Evolutionary conservation across 257 asterid species (phyloP), one percentile per base, ranked within the genome.

Genomic region (Ehretia macrophylla): DNA sequence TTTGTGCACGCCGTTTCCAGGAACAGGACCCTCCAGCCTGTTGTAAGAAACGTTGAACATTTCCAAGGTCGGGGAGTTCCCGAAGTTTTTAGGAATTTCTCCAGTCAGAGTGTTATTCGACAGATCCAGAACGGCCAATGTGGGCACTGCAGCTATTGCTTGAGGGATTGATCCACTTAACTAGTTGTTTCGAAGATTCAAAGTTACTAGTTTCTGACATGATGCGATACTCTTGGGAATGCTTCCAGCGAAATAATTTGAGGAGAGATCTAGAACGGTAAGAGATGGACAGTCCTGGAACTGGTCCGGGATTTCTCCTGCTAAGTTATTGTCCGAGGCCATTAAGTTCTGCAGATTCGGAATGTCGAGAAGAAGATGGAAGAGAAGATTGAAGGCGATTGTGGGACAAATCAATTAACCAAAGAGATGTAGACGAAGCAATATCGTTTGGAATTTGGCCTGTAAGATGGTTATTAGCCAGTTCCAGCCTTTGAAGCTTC

Each of bases 51-150:
- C 71, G 32, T 85, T 80, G 62, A 82, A 57, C 27, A 59, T 68
- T 48, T 85, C 87, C 9, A 85, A 55, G 27, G 90, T 81, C 16
- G 86, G 85, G 1, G 86, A 75, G 56, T 73, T 77, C 38, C 90
- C 90, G 10, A 85, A 69, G 39, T 69, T 75, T 14, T 64, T 68
- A 0, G 95, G 95, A 54, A 85, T 80, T 5, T 72, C 59, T 35
- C 95, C 95, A 0, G 79, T 75, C 10, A 85, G 74, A 40, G 76
- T 72, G 44, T 85, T 85, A 65, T 79, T 75, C 20, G 90, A 85
- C 48, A 85, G 67, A 67, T 83, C 84, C 9, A 85, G 68, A 32
- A 78, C 71, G 1, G 86, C 53, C 20, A 85, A 67, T 35, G 83
- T 55, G 0, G 85, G 84, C 82, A 83, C 75, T 66, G 57, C 59